Evolutionary conservation across 495 filamentous ascomycete genomes (phyloP).

Genomic region (Neurospora sp.): DNA sequence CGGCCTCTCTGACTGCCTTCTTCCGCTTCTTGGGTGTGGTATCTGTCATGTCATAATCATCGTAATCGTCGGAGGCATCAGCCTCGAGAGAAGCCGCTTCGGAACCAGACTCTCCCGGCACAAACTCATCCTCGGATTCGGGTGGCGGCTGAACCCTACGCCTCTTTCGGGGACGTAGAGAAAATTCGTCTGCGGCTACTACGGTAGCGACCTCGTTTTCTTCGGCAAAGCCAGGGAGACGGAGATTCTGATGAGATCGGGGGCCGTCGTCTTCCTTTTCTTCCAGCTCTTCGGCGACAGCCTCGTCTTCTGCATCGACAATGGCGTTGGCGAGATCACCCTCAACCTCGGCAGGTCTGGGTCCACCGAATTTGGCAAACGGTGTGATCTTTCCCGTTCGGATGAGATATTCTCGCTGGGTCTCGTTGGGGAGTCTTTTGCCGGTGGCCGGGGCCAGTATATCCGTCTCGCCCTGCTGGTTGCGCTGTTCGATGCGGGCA

Average conservation of each 20-base stretch:
- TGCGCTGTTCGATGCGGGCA: slow-evolving; percentile 63
- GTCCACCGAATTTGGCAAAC: slow-evolving; percentile 61
- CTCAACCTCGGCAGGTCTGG: slow-evolving; percentile 40
- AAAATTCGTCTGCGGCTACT: slow-evolving; percentile 38
- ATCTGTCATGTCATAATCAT: slow-evolving; percentile 29
- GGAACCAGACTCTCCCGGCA: slow-evolving; percentile 17
- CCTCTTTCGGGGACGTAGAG: slow-evolving; percentile 40
- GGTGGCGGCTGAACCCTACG: slow-evolving; percentile 19
- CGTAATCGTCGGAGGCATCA: slow-evolving; percentile 18
- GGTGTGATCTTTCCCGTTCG: slow-evolving; percentile 96
- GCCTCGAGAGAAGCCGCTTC: slow-evolving; percentile 21
- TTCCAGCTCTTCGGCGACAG: slow-evolving; percentile 38
- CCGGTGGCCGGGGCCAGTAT: slow-evolving; percentile 27
- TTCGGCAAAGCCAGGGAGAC: slow-evolving; percentile 65
- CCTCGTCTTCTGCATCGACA: slow-evolving; percentile 62
- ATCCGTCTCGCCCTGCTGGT: slow-evolving; percentile 36
- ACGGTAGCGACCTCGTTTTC: slow-evolving; percentile 19
- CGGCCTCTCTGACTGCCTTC: slow-evolving; percentile 23
- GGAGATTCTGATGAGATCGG: slow-evolving; percentile 70
- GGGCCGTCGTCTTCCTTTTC: slow-evolving; percentile 47
- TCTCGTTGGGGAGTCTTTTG: slow-evolving; percentile 61
- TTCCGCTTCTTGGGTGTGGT: slow-evolving; percentile 28
- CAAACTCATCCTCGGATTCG: slow-evolving; percentile 37
- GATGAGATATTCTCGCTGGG: slow-evolving; percentile 77
- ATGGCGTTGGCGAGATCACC: slow-evolving; percentile 61